A percentile compares a stretch with the other conserved stretches of the same genome.
phyloP scores from a whole-genome alignment of 2,329 filamentous ascomycete species.

The Cordyceps cateniannulata region DNA sequence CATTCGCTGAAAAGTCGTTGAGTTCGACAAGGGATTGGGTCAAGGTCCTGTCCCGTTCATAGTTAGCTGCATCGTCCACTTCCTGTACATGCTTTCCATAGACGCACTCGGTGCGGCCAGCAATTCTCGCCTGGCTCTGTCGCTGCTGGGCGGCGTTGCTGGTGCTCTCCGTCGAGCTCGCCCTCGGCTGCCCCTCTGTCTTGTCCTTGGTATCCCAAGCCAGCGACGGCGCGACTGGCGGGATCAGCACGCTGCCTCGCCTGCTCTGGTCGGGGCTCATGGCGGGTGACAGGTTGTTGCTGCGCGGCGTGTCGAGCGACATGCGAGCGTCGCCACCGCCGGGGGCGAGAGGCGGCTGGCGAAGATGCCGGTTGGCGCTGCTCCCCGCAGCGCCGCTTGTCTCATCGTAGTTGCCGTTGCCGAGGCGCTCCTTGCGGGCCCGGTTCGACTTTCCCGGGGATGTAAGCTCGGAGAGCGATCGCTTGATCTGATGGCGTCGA shows the following conservation, averaged over 20 bases:
- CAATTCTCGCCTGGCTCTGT: constrained; percentile 30
- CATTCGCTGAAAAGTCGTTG: constrained; percentile 52
- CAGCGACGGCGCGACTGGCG: constrained; percentile 15
- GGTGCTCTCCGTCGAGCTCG: constrained; percentile 21
- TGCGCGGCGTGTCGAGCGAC: constrained; percentile 40
- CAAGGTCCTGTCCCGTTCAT: constrained; percentile 32
- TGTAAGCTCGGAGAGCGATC: constrained; percentile 49
- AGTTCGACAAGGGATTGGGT: constrained; percentile 48
- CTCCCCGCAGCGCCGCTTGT: background rate
- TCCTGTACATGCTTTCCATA: background rate
- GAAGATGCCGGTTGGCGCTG: constrained; percentile 24
- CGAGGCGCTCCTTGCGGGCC: constrained; percentile 26
- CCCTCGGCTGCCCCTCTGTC: constrained; percentile 19
- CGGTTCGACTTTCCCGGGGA: constrained; percentile 37
- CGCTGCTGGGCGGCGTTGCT: constrained; percentile 30
- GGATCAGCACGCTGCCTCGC: constrained; percentile 33
- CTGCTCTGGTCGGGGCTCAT: constrained; percentile 38
- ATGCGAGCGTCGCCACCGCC: constrained; percentile 22
- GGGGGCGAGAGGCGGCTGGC: constrained; percentile 15
- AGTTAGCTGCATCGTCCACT: background rate
- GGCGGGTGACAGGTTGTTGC: constrained; percentile 38
- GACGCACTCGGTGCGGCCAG: constrained; percentile 27
- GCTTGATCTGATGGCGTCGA: constrained; percentile 44
- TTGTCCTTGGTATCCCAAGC: constrained; percentile 12
- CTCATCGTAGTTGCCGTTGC: constrained; percentile 27